Conservation (phyloP, 2,329 filamentous ascomycete species). For the Colletotrichum lentis region DNA sequence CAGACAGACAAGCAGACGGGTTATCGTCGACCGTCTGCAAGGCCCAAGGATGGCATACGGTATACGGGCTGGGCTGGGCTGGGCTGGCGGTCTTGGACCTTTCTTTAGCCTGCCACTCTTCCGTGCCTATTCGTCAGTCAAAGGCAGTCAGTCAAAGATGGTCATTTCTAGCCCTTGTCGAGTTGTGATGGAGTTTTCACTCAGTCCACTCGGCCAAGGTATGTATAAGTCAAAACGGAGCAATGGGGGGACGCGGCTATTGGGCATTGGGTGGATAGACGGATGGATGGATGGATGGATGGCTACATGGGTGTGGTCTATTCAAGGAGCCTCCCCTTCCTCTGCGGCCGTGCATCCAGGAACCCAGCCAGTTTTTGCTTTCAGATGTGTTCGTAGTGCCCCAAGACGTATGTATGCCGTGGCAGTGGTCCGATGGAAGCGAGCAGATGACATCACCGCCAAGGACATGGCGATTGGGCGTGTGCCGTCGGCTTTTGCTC, state of each 20-base stretch:
- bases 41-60: background rate
- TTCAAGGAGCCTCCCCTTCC: background rate
- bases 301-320: background rate
- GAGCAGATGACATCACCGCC: slow-evolving; percentile 29
- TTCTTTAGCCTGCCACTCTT: background rate
- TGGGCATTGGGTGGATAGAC: background rate
- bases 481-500: background rate
- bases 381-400: background rate
- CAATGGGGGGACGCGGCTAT: background rate
- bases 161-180: background rate
- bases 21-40: no score
- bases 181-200: slow-evolving; percentile 1
- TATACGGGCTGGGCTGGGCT: background rate
- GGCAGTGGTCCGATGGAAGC: background rate
- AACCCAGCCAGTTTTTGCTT: background rate
- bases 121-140: slow-evolving; percentile 4
- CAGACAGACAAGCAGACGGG: background rate
- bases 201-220: slow-evolving; percentile 1
- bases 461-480: background rate
- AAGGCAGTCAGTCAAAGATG: background rate
- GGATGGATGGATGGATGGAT: background rate
- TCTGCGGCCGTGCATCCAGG: background rate
- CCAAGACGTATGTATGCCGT: background rate
- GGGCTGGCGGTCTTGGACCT: background rate
- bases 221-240: slow-evolving; percentile 1